These are phyloP conservation scores for Acrocalymma vagum DNA, from an alignment of 2,329 filamentous ascomycete species.

Conservation along the genomic window DNA sequence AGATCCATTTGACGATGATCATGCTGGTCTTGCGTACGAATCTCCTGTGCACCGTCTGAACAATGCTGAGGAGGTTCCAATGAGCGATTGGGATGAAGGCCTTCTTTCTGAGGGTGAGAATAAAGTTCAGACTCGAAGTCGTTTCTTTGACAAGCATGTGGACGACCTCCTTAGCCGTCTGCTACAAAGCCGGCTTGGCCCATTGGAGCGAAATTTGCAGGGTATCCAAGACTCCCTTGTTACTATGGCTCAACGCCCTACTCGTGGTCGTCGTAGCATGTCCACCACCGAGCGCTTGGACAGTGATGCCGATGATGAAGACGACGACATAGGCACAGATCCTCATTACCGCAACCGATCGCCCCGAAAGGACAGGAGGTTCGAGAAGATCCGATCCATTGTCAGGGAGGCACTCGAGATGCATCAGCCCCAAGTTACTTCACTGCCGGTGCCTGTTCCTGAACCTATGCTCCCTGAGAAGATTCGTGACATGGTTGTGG, in stretches of 20 bases:
- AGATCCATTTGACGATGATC: slow-evolving; percentile 71
- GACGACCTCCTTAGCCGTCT: slow-evolving; percentile 84
- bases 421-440: slow-evolving; percentile 47
- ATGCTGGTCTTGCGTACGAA: slow-evolving; percentile 61
- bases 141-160: slow-evolving; percentile 91
- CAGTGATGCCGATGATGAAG: slow-evolving; percentile 95
- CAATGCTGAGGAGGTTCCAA: slow-evolving; percentile 69
- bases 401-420: slow-evolving; percentile 70
- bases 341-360: slow-evolving; percentile 74
- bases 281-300: slow-evolving; percentile 74
- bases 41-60: slow-evolving; percentile 71
- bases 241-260: slow-evolving; percentile 60
- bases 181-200: slow-evolving; percentile 78
- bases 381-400: slow-evolving; percentile 76
- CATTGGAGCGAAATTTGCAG: slow-evolving; percentile 80
- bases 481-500: slow-evolving; percentile 67
- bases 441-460: slow-evolving; percentile 33
- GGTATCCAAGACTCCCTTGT: slow-evolving; percentile 76
- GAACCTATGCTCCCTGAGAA: slow-evolving; percentile 68
- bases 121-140: slow-evolving; percentile 81
- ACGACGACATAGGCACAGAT: slow-evolving; percentile 70
- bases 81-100: slow-evolving; percentile 92
- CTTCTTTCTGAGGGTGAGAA: slow-evolving; percentile 78
- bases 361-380: slow-evolving; percentile 77
- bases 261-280: slow-evolving; percentile 68